Evolutionary conservation across 495 filamentous ascomycete species (phyloP).

Genomic region (Neurospora sp.): DNA sequence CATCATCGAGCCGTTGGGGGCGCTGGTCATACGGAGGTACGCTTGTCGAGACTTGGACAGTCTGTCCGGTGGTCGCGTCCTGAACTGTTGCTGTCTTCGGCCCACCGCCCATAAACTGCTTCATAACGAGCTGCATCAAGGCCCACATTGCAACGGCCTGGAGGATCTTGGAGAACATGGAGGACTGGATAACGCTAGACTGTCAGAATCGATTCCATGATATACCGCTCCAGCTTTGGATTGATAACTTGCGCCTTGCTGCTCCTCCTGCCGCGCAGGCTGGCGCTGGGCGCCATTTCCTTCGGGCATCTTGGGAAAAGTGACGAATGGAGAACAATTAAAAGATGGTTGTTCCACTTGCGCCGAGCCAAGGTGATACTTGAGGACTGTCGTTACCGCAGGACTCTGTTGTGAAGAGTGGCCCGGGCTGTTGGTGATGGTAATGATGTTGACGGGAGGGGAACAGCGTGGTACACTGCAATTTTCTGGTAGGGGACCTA

Average conservation of each 20-base stretch:
- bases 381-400: background rate
- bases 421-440: background rate
- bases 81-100: conserved; percentile 34
- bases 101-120: conserved; percentile 36
- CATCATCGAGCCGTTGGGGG: conserved; percentile 45
- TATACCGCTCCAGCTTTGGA: background rate
- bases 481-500: background rate
- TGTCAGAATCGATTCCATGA: conserved; percentile 11
- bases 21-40: conserved; percentile 61
- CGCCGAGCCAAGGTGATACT: background rate
- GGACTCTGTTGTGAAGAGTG: background rate
- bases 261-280: conserved; percentile 19
- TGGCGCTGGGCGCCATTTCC: conserved; percentile 17
- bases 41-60: conserved; percentile 32
- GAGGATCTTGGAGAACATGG: conserved; percentile 28
- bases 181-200: conserved; percentile 8
- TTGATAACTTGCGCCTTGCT: conserved; percentile 27
- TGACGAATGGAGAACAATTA: background rate
- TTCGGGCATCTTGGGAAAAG: conserved; percentile 29
- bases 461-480: background rate
- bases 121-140: conserved; percentile 38
- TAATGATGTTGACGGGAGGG: background rate
- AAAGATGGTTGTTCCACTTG: background rate
- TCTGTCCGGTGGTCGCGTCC: conserved; percentile 36
- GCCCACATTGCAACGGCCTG: conserved; percentile 34